Base-by-base conservation (phyloP, 805 yeast species). In the Barnettozyma botsteinii region DNA sequence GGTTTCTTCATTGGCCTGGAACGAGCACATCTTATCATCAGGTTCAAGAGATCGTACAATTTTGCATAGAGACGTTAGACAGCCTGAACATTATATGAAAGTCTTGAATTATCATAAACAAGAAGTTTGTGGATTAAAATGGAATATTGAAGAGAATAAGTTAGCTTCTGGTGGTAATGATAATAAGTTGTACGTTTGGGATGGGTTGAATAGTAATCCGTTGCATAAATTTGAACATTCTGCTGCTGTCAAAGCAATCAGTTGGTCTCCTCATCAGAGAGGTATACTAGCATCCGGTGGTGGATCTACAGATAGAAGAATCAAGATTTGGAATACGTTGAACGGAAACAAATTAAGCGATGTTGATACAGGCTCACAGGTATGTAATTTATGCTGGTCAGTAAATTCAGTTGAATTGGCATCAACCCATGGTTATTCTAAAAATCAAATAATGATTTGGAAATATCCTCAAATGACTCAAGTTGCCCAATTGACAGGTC, bases 191-290 rank as follows among this genome's bases (percentile, higher is more conserved):
- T 72, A 75, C 49, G 83, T 93, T 10, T 93, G 97, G 93, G 95
- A 87, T 56, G 95, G 93, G 1, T 46, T 61, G 4, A 59, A 79
- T 33, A 73, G 73, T 38, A 64, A 61, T 6, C 97, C 98, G 3
- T 59, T 86, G 22, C 75, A 80, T 55, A 80, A 71, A 43, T 83
- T 88, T 52, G 96, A 87, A 47, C 98, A 93, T 59, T 77, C 75
- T 14, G 97, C 98, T 1, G 98, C 98, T 0, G 95, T 93, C 4
- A 93, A 93, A 62, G 98, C 98, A 0, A 73, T 93, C 38, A 85
- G 95, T 2, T 93, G 98, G 98, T 85, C 95, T 1, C 98, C 98
- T 3, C 98, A 93, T 57, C 96, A 87, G 57, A 69, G 97, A 40
- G 97, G 98, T 1, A 72, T 89, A 3, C 61, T 93, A 40, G 98